phyloP scores from a whole-genome alignment of 2,329 filamentous ascomycete genomes.

The Colletotrichum horii region DNA sequence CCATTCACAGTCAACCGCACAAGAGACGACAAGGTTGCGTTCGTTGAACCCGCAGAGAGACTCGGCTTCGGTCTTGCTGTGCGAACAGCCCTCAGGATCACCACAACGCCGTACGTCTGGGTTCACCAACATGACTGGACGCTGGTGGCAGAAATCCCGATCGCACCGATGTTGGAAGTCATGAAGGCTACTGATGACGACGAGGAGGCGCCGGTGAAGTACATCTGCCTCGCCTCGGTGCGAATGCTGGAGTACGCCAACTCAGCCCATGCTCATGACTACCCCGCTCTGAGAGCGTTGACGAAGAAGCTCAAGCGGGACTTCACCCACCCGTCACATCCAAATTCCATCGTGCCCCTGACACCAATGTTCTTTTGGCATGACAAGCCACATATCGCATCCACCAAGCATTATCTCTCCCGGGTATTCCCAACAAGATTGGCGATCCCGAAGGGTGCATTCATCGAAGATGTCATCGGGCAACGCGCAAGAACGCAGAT shows the following conservation, averaged over 20 bases:
- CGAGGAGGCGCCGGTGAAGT: constrained; percentile 47
- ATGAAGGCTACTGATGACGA: constrained; percentile 44
- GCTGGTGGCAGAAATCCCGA: constrained; percentile 48
- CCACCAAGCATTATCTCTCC: constrained; percentile 52
- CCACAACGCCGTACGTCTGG: constrained; percentile 58
- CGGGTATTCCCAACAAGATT: constrained; percentile 55
- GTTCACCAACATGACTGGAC: constrained; percentile 64
- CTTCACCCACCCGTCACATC: constrained; percentile 30
- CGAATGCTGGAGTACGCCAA: constrained; percentile 57
- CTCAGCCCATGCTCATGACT: constrained; percentile 49
- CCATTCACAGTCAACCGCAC: constrained; percentile 39
- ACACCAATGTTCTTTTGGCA: constrained; percentile 66
- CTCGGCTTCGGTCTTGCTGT: constrained; percentile 60
- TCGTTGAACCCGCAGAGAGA: constrained; percentile 51
- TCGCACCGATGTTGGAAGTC: constrained; percentile 46
- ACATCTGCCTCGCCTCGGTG: constrained; percentile 57
- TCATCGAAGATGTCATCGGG: constrained; percentile 62
- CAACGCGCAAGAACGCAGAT: constrained; percentile 61
- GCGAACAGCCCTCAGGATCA: constrained; percentile 52
- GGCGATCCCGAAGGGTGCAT: constrained; percentile 55
- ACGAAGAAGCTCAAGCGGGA: constrained; percentile 47
- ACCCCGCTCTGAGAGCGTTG: constrained; percentile 44
- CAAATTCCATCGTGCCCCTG: constrained; percentile 42
- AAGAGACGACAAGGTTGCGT: constrained; percentile 42
- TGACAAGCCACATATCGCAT: constrained; percentile 60